Base-by-base conservation (phyloP, 257 asterid genomes). In the Capsicum baccatum region DNA sequence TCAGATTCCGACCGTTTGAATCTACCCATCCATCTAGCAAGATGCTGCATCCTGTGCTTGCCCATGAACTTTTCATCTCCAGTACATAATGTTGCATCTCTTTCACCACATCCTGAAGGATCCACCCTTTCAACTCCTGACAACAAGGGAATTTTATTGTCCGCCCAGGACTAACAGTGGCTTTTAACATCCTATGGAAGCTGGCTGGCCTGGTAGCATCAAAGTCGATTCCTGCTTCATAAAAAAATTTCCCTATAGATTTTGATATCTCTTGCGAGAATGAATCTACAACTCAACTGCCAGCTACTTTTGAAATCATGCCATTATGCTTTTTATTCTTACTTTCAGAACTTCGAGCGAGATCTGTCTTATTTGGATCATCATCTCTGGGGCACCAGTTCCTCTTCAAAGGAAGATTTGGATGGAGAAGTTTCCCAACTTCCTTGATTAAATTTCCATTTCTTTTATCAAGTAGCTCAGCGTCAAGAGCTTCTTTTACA, bases 21-120 rank as follows among this genome's bases (percentile, higher is more conserved):
- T 86, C 91, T 3, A n/a, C 83, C 97, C 97, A 94, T 69, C 88
- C 94, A 59, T 94, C 98, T 9, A 93, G 80, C 79, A 94, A 82
- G 83, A 94, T 63, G 83, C 93, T 94, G 89, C 97, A 93, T 1
- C 97, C 97, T 0, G 92, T 86, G 15, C 79, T 81, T 19, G 83
- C 83, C 97, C 95, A 93, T 5, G 94, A 88, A 4, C 13, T 87
- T 59, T 70, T 86, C 4, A 90, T 82, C n/a, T 80, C 89, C 7
- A 83, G 79, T 63, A 90, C 90, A 42, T 88, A 87, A 0, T 80
- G 83, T 33, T 52, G 88, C 87, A 86, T 88, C 85, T 92, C 95
- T 62, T 82, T 68, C 83, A 88, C 9, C 1, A 67, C 84, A 50
- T 90, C 93, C 57, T 85, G 55, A 52, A 90, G 88, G 56, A 92